Evolutionary conservation across 768 basidiomycete genomes (phyloP), one percentile per base, ranked within the genome.

Genomic region (Hydnum rufescens): DNA sequence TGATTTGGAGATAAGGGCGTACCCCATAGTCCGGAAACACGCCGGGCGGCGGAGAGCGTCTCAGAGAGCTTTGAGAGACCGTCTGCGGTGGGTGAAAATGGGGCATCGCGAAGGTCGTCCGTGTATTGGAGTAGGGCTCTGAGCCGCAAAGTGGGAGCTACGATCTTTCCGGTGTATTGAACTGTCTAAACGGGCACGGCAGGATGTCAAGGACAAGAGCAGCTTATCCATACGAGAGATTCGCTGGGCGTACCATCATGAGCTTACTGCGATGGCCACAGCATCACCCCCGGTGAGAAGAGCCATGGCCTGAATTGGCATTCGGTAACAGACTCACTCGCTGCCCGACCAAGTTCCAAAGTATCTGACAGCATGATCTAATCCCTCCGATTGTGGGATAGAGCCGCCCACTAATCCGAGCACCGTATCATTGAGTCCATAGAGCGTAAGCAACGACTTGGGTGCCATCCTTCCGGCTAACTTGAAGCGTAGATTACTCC

Each of bases 311-410:
- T n/a, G n/a, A n/a, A 39, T 13, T 39, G 22, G 22, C 36, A 39
- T 39, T 13, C 36, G 22, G 1, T 39, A 13, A 39, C 36, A 39
- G 13, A 76, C 76, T 63, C 68, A 86, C 85, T 89, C 86, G 74
- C 75, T 84, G 26, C 85, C 85, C 62, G 76, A 80, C 82, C 82
- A 87, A 59, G 84, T 83, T 52, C 80, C 77, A 51, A 88, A 68
- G 61, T 76, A 86, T 60, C 82, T 70, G 34, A 84, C 71, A 5
- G 84, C 68, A 63, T 85, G 84, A 59, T 85, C 71, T 42, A 88
- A 63, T 3, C 71, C 75, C 56, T 77, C 70, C 4, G 80, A 80
- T 1, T 76, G 70, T 25, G 74, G 73, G 5, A 82, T 64, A 19
- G 29, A 28, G 36, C 39, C 54, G n/a, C 55, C 55, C 54, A 56